Percentiles rank a stretch among this genome's conserved stretches.
These are phyloP conservation scores for Diophrys appendiculata DNA, from an alignment of 73 alveolate species.

Conservation along the genomic window DNA sequence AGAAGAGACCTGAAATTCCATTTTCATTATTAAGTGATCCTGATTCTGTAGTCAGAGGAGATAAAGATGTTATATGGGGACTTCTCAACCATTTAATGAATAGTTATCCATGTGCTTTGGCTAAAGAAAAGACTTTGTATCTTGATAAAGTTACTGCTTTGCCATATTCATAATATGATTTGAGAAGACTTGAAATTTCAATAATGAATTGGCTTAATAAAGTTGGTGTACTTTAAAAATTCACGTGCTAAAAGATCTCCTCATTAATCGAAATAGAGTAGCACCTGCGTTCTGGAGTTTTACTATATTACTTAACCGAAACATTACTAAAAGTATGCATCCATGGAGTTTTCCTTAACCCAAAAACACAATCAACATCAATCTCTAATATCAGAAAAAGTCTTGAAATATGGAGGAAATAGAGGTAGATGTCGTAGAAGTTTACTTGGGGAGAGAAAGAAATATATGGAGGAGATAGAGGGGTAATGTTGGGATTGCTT, in stretches of 20 bases:
- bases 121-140: constrained; percentile 27
- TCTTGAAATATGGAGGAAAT: constrained; percentile 54
- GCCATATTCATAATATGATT: constrained; percentile 48
- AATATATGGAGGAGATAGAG: constrained; percentile 51
- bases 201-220: constrained; percentile 53
- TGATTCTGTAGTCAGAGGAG: constrained; percentile 54
- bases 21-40: constrained; percentile 23
- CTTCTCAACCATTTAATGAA: constrained; percentile 52
- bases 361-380: constrained; percentile 66
- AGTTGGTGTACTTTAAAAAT: constrained; percentile 33
- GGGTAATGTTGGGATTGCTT: constrained; percentile 57
- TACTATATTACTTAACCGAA: constrained; percentile 47
- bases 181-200: constrained; percentile 48
- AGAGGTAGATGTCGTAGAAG: constrained; percentile 55
- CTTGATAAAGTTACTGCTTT: constrained; percentile 11
- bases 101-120: constrained; percentile 46
- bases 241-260: constrained; percentile 7
- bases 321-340: constrained; percentile 34
- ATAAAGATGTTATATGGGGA: constrained; percentile 53
- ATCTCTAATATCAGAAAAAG: constrained; percentile 61
- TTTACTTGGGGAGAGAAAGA: constrained; percentile 69
- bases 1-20: constrained; percentile 54
- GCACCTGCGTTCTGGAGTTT: constrained; percentile 56
- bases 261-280: constrained; percentile 35
- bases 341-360: constrained; percentile 54